A percentile compares a stretch with the other conserved stretches of the same genome.
phyloP scores from a whole-genome alignment of 257 asterid genomes.

The Lycium barbarum region DNA sequence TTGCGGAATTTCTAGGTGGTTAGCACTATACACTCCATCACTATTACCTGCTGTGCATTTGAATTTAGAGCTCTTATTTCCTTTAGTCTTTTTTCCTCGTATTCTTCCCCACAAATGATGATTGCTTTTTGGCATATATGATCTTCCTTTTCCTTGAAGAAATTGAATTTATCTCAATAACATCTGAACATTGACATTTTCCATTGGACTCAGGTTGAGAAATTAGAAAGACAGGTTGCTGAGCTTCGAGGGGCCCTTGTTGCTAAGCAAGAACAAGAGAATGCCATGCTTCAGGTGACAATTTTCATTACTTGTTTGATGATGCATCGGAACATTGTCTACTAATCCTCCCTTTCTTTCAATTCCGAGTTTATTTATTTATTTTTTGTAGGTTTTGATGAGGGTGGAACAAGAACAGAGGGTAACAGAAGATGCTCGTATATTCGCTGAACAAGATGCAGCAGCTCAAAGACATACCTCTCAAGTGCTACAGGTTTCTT shows the following conservation, averaged over 20 bases:
- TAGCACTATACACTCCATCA: constrained; percentile 12
- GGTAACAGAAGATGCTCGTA: constrained; percentile 97
- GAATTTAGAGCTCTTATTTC: constrained; percentile 20
- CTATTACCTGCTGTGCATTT: neutral
- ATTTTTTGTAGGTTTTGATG: constrained; percentile 72
- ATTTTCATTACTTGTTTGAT: constrained; percentile 22
- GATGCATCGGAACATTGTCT: constrained; percentile 18
- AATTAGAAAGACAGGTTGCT: constrained; percentile 70
- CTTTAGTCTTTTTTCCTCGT: neutral
- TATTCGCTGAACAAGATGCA: constrained; percentile 98
- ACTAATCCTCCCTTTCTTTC: neutral
- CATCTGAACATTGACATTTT: constrained; percentile 29
- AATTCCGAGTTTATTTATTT: constrained; percentile 19
- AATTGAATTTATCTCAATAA: neutral
- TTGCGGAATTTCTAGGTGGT: constrained; percentile 4
- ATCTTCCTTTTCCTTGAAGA: neutral
- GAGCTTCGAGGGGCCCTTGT: constrained; percentile 77
- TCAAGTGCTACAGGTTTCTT: constrained; percentile 85
- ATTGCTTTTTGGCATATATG: neutral
- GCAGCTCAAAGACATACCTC: constrained; percentile 92
- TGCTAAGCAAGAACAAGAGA: constrained; percentile 97
- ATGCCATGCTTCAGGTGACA: constrained; percentile 93
- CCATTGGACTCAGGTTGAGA: constrained; percentile 75
- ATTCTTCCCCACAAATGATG: neutral
- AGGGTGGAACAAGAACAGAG: constrained; percentile 98